Evolutionary conservation across 176 grass and related monocot genomes (phyloP).

Genomic region (Phragmites australis): DNA sequence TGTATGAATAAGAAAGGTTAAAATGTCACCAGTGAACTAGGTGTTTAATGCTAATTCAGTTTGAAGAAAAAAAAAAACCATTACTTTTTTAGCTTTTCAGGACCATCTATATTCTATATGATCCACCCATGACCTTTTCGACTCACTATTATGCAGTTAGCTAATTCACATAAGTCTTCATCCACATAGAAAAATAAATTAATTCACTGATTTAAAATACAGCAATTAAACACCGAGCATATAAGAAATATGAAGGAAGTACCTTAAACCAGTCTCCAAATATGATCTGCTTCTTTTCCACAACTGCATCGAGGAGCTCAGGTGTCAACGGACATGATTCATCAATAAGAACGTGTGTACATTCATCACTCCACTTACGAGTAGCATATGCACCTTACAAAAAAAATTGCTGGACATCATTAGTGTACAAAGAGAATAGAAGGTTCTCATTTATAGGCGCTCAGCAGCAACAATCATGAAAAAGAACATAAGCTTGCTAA

Average conservation of each 20-base stretch:
- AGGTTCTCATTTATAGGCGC: conserved; percentile 13
- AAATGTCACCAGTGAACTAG: conserved; percentile 12
- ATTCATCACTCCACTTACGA: conserved; percentile 77
- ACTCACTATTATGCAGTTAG: background rate
- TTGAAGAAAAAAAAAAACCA: conserved; percentile 31
- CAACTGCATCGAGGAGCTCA: conserved; percentile 79
- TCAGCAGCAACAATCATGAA: conserved; percentile 14
- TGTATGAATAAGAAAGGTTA: background rate
- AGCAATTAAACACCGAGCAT: conserved; percentile 3
- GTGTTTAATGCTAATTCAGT: background rate
- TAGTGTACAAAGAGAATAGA: conserved; percentile 13
- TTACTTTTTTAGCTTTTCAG: background rate
- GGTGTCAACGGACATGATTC: conserved; percentile 65
- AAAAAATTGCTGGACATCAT: conserved; percentile 5
- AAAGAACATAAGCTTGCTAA: background rate
- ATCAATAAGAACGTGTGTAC: conserved; percentile 84
- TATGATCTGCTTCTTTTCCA: conserved; percentile 70
- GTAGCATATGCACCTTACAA: conserved; percentile 65
- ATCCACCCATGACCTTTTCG: background rate
- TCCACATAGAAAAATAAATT: conserved; percentile 9
- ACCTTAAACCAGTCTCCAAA: conserved; percentile 83
- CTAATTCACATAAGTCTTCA: conserved; percentile 32
- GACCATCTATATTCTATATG: conserved; percentile 8
- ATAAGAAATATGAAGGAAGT: conserved; percentile 19
- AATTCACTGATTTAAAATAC: conserved; percentile 11